Percentiles rank a stretch among this genome's conserved stretches.
Evolutionary conservation across 768 basidiomycete species (phyloP).

Genomic region (Inosperma sp.): DNA sequence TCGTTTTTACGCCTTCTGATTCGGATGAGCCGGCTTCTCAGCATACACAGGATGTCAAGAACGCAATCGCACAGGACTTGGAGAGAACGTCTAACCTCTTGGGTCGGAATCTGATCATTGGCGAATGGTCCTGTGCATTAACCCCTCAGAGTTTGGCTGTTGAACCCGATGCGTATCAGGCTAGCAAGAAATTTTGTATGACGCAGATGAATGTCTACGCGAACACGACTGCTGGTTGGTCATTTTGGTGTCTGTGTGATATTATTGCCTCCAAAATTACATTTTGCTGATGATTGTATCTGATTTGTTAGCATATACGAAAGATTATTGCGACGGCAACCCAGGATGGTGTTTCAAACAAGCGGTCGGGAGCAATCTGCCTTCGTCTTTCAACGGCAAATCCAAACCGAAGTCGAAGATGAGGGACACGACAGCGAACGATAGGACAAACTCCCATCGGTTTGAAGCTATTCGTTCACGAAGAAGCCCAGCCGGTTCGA

Average conservation of each 20-base stretch:
- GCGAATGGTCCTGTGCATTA: slow-evolving; percentile 80
- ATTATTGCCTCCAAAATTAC: background rate
- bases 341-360: slow-evolving; percentile 67
- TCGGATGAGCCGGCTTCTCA: slow-evolving; percentile 44
- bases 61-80: slow-evolving; percentile 34
- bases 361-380: slow-evolving; percentile 53
- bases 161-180: slow-evolving; percentile 41
- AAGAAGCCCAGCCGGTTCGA: slow-evolving; percentile 8
- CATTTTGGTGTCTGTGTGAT: slow-evolving; percentile 57
- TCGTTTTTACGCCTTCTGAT: slow-evolving; percentile 59
- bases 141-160: slow-evolving; percentile 53
- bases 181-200: slow-evolving; percentile 49
- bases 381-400: slow-evolving; percentile 54
- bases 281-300: background rate
- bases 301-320: slow-evolving; percentile 46
- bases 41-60: slow-evolving; percentile 49
- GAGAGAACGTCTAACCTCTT: slow-evolving; percentile 23
- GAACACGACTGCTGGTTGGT: slow-evolving; percentile 56
- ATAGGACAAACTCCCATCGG: slow-evolving; percentile 17
- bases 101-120: slow-evolving; percentile 58
- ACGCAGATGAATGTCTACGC: slow-evolving; percentile 57
- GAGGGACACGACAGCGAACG: background rate
- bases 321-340: slow-evolving; percentile 55
- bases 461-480: slow-evolving; percentile 26
- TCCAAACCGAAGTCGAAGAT: slow-evolving; percentile 12